Evolutionary conservation across 495 filamentous ascomycete genomes (phyloP).

Genomic region (Aspergillus avenaceus): DNA sequence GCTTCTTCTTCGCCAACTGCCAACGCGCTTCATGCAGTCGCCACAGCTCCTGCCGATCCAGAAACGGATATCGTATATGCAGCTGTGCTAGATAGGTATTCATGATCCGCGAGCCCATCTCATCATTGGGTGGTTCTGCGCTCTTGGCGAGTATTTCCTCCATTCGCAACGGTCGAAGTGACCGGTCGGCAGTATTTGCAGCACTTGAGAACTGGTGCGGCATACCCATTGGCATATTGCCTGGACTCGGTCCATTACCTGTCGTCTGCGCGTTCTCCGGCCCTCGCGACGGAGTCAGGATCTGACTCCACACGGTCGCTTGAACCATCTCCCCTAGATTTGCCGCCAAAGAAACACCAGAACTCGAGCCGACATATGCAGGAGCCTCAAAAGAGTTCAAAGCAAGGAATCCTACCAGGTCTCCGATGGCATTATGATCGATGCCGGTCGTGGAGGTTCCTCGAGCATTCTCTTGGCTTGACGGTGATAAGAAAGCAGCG

Average conservation of each 20-base stretch:
- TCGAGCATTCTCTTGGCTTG: slow-evolving; percentile 21
- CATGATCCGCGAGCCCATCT: slow-evolving; percentile 42
- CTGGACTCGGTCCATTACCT: background rate
- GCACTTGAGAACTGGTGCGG: slow-evolving; percentile 8
- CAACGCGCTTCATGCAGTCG: slow-evolving; percentile 41
- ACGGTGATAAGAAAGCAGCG: slow-evolving; percentile 22
- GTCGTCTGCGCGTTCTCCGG: slow-evolving; percentile 16
- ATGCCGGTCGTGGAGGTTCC: slow-evolving; percentile 19
- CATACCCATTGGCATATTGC: background rate
- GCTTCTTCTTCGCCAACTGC: slow-evolving; percentile 36
- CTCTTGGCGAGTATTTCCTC: slow-evolving; percentile 39
- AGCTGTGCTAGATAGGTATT: slow-evolving; percentile 43
- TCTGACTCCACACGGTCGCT: slow-evolving; percentile 50
- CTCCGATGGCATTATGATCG: slow-evolving; percentile 43
- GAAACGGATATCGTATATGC: slow-evolving; percentile 48
- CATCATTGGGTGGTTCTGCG: slow-evolving; percentile 46
- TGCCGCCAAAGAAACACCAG: slow-evolving; percentile 44
- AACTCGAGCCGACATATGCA: slow-evolving; percentile 51
- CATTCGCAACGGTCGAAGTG: slow-evolving; percentile 27
- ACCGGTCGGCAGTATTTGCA: slow-evolving; percentile 10
- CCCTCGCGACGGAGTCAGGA: slow-evolving; percentile 32
- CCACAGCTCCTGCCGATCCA: slow-evolving; percentile 43
- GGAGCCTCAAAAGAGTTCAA: slow-evolving; percentile 45
- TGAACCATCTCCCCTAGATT: slow-evolving; percentile 53
- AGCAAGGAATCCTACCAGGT: slow-evolving; percentile 49